phyloP scores from a whole-genome alignment of 345 rosid species.

The Trapa bicornis region DNA sequence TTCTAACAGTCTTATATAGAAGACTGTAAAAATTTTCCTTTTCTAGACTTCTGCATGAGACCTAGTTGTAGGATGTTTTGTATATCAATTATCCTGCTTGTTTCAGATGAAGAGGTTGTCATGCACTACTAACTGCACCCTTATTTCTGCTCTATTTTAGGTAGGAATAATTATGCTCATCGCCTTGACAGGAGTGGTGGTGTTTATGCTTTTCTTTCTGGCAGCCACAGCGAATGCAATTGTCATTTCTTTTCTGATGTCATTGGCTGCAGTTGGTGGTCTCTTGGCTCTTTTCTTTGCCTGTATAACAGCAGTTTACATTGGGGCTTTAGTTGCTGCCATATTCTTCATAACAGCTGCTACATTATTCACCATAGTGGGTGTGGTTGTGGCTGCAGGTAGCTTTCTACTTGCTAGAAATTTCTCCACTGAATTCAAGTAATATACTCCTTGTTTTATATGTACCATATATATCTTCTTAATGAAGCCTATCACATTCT shows the following conservation, averaged over 20 bases:
- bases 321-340: conserved; percentile 69
- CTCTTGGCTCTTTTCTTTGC: conserved; percentile 72
- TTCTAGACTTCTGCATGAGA: not conserved
- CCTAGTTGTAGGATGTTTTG: not conserved
- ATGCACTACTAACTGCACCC: not conserved
- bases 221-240: conserved; percentile 72
- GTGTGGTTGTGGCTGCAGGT: conserved; percentile 59
- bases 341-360: conserved; percentile 54
- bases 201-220: conserved; percentile 67
- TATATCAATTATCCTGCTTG: not conserved
- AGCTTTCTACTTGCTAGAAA: not conserved
- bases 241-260: conserved; percentile 55
- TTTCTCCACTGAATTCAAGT: too few relatives aligned
- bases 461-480: not conserved
- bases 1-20: not conserved
- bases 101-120: not conserved
- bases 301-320: conserved; percentile 51
- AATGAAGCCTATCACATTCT: not conserved
- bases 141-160: conserved; percentile 27
- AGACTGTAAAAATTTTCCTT: not conserved
- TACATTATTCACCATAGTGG: conserved; percentile 48
- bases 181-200: conserved; percentile 52
- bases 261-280: conserved; percentile 80
- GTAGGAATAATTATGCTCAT: conserved; percentile 61
- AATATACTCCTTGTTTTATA: too few relatives aligned